Evolutionary conservation across 495 filamentous ascomycete species (phyloP), one percentile per base, ranked within the genome.

Genomic region (Peziza echinospora): DNA sequence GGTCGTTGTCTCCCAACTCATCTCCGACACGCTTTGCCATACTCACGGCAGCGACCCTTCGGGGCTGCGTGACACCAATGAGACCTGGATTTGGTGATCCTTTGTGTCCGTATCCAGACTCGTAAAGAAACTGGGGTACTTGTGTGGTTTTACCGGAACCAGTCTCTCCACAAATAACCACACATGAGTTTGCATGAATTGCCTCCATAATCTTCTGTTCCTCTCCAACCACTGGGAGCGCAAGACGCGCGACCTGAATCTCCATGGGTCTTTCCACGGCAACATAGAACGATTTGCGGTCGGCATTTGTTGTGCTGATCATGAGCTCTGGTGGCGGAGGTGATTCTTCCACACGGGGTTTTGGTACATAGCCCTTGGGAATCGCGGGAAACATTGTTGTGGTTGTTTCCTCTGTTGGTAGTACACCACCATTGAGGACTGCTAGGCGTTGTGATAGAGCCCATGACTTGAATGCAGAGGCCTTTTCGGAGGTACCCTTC

Each of bases 191-290:
- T 55, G 86, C 83, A 58, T 91, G 75, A 16, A 96, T 84, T 3
- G 86, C 84, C 66, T 97, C 89, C 89, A 97, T 97, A 21, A 97
- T 92, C 53, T 80, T 85, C 55, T 96, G 89, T 57, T 97, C 89
- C 56, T 96, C 89, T 1, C 81, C 80, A 23, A 93, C 84, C 4
- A 97, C 78, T 0, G 89, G 89, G 24, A 97, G 67, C 21, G 77
- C 71, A n/a, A 85, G 64, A 26, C 89, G 78, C 7, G 73, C 71
- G 26, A 71, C 69, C 57, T 93, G 82, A 13, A 96, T 82, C 2
- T 80, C 77, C 8, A 71, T 63, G 13, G 72, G 60, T 46, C 91
- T 73, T 21, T 76, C 63, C 3, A 97, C 80, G 2, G 68, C 53
- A 21, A 94, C 78, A 53, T 71, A 80, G 57, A 72, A 89, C 2